Conservation (phyloP, 495 filamentous ascomycete species). For the Neurospora sp. region DNA sequence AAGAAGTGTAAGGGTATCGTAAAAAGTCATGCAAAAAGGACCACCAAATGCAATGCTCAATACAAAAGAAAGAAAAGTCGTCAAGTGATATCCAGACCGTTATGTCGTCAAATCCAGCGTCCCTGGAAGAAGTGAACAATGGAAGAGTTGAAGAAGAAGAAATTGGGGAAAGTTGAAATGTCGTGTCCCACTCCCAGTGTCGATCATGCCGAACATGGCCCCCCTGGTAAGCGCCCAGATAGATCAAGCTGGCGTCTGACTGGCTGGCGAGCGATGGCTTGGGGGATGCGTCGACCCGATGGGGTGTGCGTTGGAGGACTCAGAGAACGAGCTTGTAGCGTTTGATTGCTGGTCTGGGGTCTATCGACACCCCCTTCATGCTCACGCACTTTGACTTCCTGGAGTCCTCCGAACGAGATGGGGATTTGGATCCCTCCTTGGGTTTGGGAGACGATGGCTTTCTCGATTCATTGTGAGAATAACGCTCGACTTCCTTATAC, state of each 20-base stretch:
- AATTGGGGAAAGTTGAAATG: neutral
- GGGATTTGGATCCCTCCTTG: neutral
- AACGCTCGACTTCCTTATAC: neutral
- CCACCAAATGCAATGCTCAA: neutral
- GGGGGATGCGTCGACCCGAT: neutral
- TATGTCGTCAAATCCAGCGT: neutral
- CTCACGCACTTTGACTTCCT: neutral
- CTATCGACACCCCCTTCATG: neutral
- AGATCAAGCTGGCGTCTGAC: neutral
- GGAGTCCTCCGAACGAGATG: neutral
- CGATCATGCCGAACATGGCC: neutral
- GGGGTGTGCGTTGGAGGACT: neutral
- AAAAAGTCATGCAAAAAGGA: neutral
- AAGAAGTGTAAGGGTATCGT: neutral
- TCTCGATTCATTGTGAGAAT: neutral
- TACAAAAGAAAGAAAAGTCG: neutral
- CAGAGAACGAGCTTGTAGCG: neutral
- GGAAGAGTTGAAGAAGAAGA: neutral
- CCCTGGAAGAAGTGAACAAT: neutral
- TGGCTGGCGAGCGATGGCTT: neutral
- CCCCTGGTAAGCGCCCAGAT: neutral
- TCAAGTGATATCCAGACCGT: neutral
- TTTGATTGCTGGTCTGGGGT: neutral
- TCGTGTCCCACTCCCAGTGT: neutral
- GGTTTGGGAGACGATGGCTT: neutral